Conservation (phyloP, 2,329 filamentous ascomycete genomes). For the Xylaria sp. region DNA sequence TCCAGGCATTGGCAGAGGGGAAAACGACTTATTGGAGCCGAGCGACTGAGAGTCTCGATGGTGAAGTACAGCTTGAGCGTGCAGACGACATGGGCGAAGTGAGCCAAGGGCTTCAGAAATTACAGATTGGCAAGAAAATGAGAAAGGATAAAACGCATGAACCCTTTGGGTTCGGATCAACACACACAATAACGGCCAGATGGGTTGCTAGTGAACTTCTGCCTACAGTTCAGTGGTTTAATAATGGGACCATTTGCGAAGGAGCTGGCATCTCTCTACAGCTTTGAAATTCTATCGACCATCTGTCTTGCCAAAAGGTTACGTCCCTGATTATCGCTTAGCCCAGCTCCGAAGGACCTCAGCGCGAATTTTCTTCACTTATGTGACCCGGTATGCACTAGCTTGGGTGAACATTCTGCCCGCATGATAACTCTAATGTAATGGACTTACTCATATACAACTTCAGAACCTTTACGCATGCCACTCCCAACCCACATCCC, state of each 20-base stretch:
- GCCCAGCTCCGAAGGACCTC: not conserved
- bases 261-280: conserved; percentile 42
- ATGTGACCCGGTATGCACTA: conserved; percentile 23
- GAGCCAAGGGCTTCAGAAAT: conserved; percentile 36
- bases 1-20: conserved; percentile 68
- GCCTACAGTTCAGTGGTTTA: conserved; percentile 61
- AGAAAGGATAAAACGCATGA: conserved; percentile 58
- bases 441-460: conserved; percentile 39
- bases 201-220: conserved; percentile 68
- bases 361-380: not conserved
- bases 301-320: not conserved
- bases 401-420: conserved; percentile 10
- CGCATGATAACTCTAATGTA: not conserved
- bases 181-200: conserved; percentile 68
- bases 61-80: conserved; percentile 36
- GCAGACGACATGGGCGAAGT: conserved; percentile 37
- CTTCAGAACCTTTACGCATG: conserved; percentile 35
- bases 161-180: conserved; percentile 67
- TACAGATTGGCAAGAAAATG: conserved; percentile 40
- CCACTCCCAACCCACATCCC: conserved; percentile 37
- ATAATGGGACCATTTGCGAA: conserved; percentile 60
- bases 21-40: conserved; percentile 58
- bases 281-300: not conserved
- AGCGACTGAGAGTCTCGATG: conserved; percentile 37
- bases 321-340: not conserved